Evolutionary conservation across 352 stramenopile genomes (phyloP), one percentile per base, ranked within the genome.

Genomic region (Pythium brachiatum): DNA sequence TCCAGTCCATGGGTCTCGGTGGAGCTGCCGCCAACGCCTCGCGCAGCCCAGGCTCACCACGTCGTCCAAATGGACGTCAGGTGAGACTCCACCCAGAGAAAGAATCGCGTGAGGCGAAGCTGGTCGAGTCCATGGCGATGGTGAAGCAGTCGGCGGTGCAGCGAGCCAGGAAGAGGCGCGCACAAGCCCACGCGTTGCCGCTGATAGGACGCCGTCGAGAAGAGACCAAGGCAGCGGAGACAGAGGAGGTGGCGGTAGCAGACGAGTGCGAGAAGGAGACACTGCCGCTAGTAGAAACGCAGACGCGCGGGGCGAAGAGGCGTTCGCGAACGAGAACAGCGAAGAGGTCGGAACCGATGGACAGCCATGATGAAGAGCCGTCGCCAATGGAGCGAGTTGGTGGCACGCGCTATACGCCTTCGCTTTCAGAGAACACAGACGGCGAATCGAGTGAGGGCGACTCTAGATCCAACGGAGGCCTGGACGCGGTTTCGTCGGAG

Each of bases 1-100:
- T 66, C 2, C 32, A 44, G 29, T 67, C 64, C 2, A 60, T 66
- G 27, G 64, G 64, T 39, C 57, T 70, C 4, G 44, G 57, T 5
- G 51, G 52, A 23, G 53, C 27, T 5, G 23, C 48, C 27, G 36
- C 34, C 8, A 25, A 38, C 12, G 44, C 61, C 3, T 46, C 32
- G 8, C 41, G 52, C 21, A 36, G 31, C 16, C 5, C 31, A 15
- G 36, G 27, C 7, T 25, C 20, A 2, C 38, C 29, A 11, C 21
- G n/a, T 11, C 12, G 16, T 34, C 7, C 44, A 16, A 51, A 31
- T 15, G n/a, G 12, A 18, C 23, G 52, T n/a, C 21, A 43, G 5
- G n/a, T 47, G 7, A 53, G 29, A 50, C 20, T 31, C 7, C 13
- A 32, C 9, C 3, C 21, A 4, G 34, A 43, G 21, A 55, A 31